Evolutionary conservation across 1,284 basidiomycete species (phyloP), one percentile per base, ranked within the genome.

Genomic region (Puccinia triticina): DNA sequence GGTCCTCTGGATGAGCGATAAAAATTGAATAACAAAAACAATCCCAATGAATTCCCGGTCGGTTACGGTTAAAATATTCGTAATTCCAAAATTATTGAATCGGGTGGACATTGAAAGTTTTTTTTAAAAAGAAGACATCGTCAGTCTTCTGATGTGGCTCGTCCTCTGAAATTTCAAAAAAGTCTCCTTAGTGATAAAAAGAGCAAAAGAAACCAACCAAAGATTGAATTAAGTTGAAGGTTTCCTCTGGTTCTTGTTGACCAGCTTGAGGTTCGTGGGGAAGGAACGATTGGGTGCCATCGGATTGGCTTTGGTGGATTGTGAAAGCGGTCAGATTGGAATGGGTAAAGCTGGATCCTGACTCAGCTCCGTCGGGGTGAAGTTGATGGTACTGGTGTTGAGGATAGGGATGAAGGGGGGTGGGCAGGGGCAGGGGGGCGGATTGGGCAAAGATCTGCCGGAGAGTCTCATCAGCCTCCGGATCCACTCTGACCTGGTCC

Each of bases 201-300:
- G 34, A 75, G 21, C 0, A 11, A 57, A 18, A 75, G 37, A 57
- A 57, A 57, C 59, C 46, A 46, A 77, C 75, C 55, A 77, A 48
- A 46, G 50, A 40, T 64, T 77, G 75, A 57, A 77, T 57, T 57
- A 77, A 40, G 29, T 64, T 26, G 4, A 57, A 61, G 8, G 75
- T 77, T 43, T 61, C 34, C 23, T 46, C 57, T 8, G 75, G 55
- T 26, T 29, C 75, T 61, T 26, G 75, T 32, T 61, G 57, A 50
- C 8, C 8, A 34, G 57, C n/a, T 5, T 77, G 61, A 61, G 29
- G 14, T 1, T 43, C 26, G 8, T 61, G 55, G 40, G 34, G 46
- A 26, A 40, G 40, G 5, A 57, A 53, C 12, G 50, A 74, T 34
- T 53, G 29, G 21, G 29, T 2, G 21, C 23, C 21, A 7, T 53